Percentiles rank a stretch among this genome's conserved stretches.
Conservation (phyloP, 306 rosid genomes). For the Glycyrrhiza uralensis region DNA sequence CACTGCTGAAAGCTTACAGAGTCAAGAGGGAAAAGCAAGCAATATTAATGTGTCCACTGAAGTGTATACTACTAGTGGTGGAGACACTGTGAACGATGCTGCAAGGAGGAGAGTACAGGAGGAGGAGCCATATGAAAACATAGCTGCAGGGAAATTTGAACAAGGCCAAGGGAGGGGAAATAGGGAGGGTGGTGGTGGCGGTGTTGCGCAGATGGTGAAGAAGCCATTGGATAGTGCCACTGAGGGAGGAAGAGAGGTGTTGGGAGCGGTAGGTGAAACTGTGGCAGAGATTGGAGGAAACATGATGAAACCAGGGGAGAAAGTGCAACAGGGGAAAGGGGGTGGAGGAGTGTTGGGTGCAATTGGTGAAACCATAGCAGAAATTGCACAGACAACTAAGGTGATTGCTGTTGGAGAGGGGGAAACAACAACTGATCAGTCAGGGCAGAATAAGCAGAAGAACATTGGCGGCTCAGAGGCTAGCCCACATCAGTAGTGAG, state of each 20-base stretch:
- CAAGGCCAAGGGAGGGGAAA: not conserved
- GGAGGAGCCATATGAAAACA: not conserved
- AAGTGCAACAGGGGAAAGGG: constrained; percentile 4
- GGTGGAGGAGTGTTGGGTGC: constrained; percentile 45
- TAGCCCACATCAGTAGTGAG: not conserved
- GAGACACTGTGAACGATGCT: not conserved
- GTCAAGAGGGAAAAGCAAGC: not conserved
- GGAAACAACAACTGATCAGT: constrained; percentile 2
- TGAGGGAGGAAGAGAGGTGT: constrained; percentile 20
- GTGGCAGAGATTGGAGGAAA: constrained; percentile 31
- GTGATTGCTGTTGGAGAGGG: constrained; percentile 47
- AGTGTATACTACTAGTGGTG: not conserved
- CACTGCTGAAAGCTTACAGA: not conserved
- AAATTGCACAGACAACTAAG: constrained; percentile 58
- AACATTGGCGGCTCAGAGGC: not conserved
- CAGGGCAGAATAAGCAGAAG: too few relatives aligned
- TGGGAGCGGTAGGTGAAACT: constrained; percentile 42
- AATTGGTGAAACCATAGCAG: constrained; percentile 60
- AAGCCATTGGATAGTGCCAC: constrained; percentile 18
- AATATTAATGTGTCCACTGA: too few relatives aligned
- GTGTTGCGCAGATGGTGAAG: constrained; percentile 17
- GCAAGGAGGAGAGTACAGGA: not conserved
- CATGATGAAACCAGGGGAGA: constrained; percentile 28
- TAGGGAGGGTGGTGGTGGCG: constrained; percentile 10
- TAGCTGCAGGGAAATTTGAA: not conserved